These are phyloP conservation scores for Boletellus emodensis DNA, from an alignment of 768 basidiomycete genomes.

Conservation along the genomic window DNA sequence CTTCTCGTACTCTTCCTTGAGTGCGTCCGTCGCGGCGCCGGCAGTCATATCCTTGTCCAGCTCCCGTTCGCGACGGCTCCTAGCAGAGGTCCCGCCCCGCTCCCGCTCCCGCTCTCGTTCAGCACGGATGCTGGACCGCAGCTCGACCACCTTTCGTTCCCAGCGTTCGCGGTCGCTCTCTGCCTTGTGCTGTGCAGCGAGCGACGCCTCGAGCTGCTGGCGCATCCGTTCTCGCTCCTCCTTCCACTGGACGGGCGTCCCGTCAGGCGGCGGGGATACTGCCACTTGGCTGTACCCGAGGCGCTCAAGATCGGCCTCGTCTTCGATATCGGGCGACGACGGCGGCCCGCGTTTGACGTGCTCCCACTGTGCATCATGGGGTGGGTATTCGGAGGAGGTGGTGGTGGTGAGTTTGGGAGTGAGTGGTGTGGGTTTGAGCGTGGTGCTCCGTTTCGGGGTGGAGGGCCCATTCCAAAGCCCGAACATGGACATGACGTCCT, in stretches of 20 bases:
- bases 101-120: slow-evolving; percentile 21
- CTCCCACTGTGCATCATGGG: slow-evolving; percentile 23
- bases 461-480: slow-evolving; percentile 12
- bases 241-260: neutral
- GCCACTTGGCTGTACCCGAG: slow-evolving; percentile 20
- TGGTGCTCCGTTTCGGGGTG: slow-evolving; percentile 15
- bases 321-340: slow-evolving; percentile 16
- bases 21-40: neutral
- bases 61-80: slow-evolving; percentile 17
- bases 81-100: slow-evolving; percentile 10
- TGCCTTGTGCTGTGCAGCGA: slow-evolving; percentile 10
- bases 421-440: slow-evolving; percentile 19
- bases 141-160: slow-evolving; percentile 20
- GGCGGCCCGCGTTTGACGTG: slow-evolving; percentile 15
- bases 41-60: slow-evolving; percentile 11
- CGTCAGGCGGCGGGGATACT: too few relatives aligned
- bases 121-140: slow-evolving; percentile 8
- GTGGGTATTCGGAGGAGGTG: slow-evolving; percentile 9
- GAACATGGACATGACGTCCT: neutral
- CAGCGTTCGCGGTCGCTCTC: slow-evolving; percentile 19
- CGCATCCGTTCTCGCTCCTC: slow-evolving; percentile 12
- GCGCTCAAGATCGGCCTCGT: slow-evolving; percentile 14
- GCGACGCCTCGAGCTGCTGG: slow-evolving; percentile 13
- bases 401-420: slow-evolving; percentile 24
- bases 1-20: slow-evolving; percentile 25